phyloP scores from a whole-genome alignment of 495 filamentous ascomycete species.

The Aspergillus wentii region DNA sequence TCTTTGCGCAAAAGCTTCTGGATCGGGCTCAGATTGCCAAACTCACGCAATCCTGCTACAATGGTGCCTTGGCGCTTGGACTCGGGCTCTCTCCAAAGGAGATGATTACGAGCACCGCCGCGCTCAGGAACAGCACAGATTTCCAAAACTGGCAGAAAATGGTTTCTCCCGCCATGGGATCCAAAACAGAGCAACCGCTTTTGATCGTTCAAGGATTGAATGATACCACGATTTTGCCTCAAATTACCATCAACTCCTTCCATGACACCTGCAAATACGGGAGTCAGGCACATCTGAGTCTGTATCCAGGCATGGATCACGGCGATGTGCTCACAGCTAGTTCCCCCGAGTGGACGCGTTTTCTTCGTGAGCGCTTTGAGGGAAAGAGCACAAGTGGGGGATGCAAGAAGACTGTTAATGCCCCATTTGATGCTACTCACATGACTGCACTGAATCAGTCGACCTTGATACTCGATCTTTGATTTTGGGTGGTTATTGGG shows the following conservation, averaged over 20 bases:
- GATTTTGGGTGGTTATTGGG: neutral
- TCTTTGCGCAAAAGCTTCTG: neutral
- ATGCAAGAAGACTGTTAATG: neutral
- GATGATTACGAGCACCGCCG: neutral
- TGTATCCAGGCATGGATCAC: slow-evolving; percentile 8
- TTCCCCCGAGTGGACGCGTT: slow-evolving; percentile 4
- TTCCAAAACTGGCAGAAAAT: slow-evolving; percentile 3
- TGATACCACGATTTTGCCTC: neutral
- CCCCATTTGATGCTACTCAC: neutral
- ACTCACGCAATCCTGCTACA: slow-evolving; percentile 1
- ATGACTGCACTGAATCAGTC: neutral
- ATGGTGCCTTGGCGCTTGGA: neutral
- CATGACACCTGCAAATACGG: slow-evolving; percentile 1
- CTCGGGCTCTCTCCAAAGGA: neutral
- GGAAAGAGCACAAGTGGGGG: neutral
- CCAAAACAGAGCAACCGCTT: neutral
- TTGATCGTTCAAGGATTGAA: slow-evolving; percentile 3
- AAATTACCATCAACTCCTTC: neutral
- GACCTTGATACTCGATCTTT: neutral
- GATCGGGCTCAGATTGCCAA: neutral
- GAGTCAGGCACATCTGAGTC: slow-evolving; percentile 1
- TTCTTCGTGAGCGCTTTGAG: neutral
- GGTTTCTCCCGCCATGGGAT: slow-evolving; percentile 1
- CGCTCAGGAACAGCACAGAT: neutral
- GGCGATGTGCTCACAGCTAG: neutral